Base-by-base conservation (phyloP, 1,139 yeast genomes). In the Debaryomycetaceae sp. region DNA sequence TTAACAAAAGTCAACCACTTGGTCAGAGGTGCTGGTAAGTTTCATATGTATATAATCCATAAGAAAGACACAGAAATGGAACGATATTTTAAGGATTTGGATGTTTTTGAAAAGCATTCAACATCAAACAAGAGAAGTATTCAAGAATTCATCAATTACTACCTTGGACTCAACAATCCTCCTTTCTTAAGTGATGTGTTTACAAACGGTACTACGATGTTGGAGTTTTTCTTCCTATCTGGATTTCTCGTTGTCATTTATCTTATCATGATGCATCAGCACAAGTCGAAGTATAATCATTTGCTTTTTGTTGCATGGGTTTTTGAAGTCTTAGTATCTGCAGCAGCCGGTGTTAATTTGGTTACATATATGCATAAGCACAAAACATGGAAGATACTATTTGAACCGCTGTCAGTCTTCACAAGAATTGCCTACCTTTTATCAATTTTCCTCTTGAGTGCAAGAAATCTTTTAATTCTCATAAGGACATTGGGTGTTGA, bases 251-350 rank as follows among this genome's bases (percentile, higher is more conserved):
- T 62, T 13, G 63, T 60, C 47, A 47, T 66, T 14, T 69, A 62
- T 48, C 54, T 83, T n/a, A 72, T 84, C 14, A 65, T 84, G 29
- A 65, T 80, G 17, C 79, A 81, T 48, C 65, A 76, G 42, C 77
- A 78, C 40, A 69, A 80, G 20, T 76, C 86, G 8, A 74, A 81
- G 42, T 84, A 91, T 2, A 76, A 75, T 53, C 41, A 70, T 2
- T 91, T 93, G 0, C 63, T 87, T 9, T 53, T 83, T 6, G 45
- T 76, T n/a, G 91, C 90, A 1, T 82, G 85, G 69, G 27, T 73
- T 0, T 76, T 77, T 1, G 82, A 84, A 50, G 58, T 75, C 1
- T 37, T 64, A 0, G 57, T 86, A 6, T 66, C 88, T 9, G 65
- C 83, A 1, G 70, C 87, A 0, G 75, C 81, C 1, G 73, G 91